Base-by-base conservation (phyloP, 768 basidiomycete genomes). In the Mycena pura region DNA sequence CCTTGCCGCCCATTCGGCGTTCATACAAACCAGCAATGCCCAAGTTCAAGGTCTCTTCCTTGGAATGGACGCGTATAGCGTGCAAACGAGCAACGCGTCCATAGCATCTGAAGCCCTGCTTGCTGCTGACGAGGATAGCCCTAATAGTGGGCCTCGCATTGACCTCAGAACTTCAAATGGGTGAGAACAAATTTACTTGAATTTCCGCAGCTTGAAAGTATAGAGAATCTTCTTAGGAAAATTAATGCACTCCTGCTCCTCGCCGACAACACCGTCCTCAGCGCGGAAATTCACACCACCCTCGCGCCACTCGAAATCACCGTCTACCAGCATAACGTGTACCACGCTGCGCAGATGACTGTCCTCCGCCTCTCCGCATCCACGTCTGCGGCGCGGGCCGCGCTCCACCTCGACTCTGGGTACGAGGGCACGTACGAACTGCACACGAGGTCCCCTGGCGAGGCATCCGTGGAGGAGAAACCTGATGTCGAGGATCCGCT, bases 11-110 rank as follows among this genome's bases (percentile, higher is more conserved):
- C 43, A 44, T 44, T 44, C 43, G 43, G 43, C 43, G 43, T 44
- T 44, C 43, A 44, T 44, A 44, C 43, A 44, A 44, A 44, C 43
- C 43, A 44, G 43, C 43, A 44, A 44, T 44, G 43, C 43, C 43
- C 22, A 44, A 44, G 27, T 44, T 44, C 43, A 25, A 44, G 43
- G 43, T 44, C 43, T 44, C 43, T 44, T 44, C 43, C 24, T 44
- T 44, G 43, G 43, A 44, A 13, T 44, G 11, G 43, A 25, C 43
- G 43, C 24, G 43, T 44, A 44, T 44, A 44, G 43, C 43, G 43
- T 44, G 43, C 43, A 44, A 44, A 44, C 43, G 24, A 44, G 43
- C 22, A 44, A 44, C 22, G 43, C 43, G 22, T 14, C 43, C 43
- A 25, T 44, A 44, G 21, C 27, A 44, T 44, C 43, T 44, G 27